phyloP scores from a whole-genome alignment of 495 filamentous ascomycete genomes.

The Tuber magnatum region DNA sequence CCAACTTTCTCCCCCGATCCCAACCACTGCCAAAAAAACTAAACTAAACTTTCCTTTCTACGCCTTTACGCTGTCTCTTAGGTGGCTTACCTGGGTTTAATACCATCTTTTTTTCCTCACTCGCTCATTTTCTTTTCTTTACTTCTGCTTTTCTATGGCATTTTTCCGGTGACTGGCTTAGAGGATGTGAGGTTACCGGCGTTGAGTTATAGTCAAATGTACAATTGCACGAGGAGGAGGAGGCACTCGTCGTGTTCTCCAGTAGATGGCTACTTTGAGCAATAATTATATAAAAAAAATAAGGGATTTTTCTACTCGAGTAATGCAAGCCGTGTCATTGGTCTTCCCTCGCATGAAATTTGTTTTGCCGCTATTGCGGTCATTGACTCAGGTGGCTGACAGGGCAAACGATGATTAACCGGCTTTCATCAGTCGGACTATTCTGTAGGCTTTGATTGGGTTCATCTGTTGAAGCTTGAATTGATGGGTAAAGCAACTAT shows the following conservation, averaged over 20 bases:
- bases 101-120: background rate
- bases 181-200: background rate
- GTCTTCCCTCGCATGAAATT: background rate
- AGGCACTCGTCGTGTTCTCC: background rate
- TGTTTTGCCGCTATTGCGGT: background rate
- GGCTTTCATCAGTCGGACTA: background rate
- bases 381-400: background rate
- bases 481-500: background rate
- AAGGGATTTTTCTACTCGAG: no score
- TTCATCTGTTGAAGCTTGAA: background rate
- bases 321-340: background rate
- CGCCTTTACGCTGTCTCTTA: background rate
- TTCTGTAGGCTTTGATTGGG: background rate
- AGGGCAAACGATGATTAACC: background rate
- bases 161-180: background rate
- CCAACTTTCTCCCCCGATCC: background rate
- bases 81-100: background rate
- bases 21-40: background rate
- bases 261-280: background rate
- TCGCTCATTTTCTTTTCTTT: background rate
- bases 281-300: background rate
- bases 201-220: conserved; percentile 1
- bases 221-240: background rate
- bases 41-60: background rate
- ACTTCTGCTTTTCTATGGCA: background rate